These are phyloP conservation scores for Zoysia pacifica DNA, from an alignment of 176 grass and related monocot species.

Conservation along the genomic window DNA sequence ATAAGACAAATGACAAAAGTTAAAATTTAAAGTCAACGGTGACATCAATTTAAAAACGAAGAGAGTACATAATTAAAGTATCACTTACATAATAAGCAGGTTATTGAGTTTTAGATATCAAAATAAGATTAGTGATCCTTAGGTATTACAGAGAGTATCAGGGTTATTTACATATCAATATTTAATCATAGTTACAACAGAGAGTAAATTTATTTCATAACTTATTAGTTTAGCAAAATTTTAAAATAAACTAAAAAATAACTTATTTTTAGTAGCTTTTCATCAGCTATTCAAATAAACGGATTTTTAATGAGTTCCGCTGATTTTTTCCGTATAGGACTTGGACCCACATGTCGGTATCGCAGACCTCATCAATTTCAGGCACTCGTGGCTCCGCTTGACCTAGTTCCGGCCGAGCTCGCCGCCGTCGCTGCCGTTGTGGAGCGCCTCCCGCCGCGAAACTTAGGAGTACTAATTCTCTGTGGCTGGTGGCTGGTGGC, in stretches of 20 bases:
- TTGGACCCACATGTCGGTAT: conserved; percentile 17
- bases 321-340: neutral
- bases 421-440: neutral
- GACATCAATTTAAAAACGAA: no score
- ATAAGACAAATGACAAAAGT: no score
- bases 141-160: conserved; percentile 19
- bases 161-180: neutral
- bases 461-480: neutral
- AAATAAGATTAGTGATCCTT: neutral
- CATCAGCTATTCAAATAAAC: no score
- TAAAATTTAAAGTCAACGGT: no score
- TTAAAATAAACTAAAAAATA: no score
- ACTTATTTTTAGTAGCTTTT: conserved; percentile 14
- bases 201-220: no score
- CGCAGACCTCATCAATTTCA: neutral
- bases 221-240: no score
- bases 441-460: neutral
- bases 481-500: neutral
- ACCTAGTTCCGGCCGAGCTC: neutral
- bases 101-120: neutral
- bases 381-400: neutral
- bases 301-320: no score
- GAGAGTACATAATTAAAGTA: neutral
- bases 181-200: neutral
- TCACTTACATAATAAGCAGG: neutral